Base-by-base conservation (phyloP, 805 yeast genomes). In the Suhomyces kilbournensis region DNA sequence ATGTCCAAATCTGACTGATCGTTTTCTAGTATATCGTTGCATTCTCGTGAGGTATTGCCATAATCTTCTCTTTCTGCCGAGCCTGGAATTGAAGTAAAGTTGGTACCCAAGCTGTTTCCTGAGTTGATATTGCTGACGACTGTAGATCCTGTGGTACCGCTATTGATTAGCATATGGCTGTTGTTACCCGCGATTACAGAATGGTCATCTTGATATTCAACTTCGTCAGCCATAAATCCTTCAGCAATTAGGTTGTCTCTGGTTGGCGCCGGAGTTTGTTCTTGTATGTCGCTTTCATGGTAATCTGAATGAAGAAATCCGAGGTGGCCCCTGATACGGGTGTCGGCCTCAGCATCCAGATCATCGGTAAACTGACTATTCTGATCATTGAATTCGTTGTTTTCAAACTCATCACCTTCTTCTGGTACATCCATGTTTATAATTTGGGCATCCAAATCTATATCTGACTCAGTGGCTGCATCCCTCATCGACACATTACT, bases 221-320 rank as follows among this genome's bases (percentile, higher is more conserved):
- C 79, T 25, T 75, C 80, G 38, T 71, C 77, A 2, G 79, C 79
- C 79, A 75, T 75, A 52, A 74, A 75, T 6, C 76, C 79, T 47
- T 75, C 79, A 47, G 71, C 74, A 6, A 65, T 67, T 25, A 53
- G 48, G 17, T 47, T 48, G 14, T 19, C 51, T 23, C 51, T 19
- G 7, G 28, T 26, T 10, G 51, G 43, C 4, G 43, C 48, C 14
- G 43, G 28, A 10, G 25, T 45, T 20, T 20, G 43, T n/a, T 46
- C 48, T 9, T 20, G 26, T 17, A 9, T 20, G 25, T 19, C 22
- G 14, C 17, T 42, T 14, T 42, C 45, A n/a, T n/a, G 26, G 45
- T 20, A 42, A 3, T 23, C 30, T 23, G 19, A 30, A 8, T 22
- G 20, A n/a, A 42, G 26, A 23, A 42, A 42, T 2, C 26, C 10